Evolutionary conservation across 805 yeast species (phyloP).

Genomic region (Ogataea trehalophila): DNA sequence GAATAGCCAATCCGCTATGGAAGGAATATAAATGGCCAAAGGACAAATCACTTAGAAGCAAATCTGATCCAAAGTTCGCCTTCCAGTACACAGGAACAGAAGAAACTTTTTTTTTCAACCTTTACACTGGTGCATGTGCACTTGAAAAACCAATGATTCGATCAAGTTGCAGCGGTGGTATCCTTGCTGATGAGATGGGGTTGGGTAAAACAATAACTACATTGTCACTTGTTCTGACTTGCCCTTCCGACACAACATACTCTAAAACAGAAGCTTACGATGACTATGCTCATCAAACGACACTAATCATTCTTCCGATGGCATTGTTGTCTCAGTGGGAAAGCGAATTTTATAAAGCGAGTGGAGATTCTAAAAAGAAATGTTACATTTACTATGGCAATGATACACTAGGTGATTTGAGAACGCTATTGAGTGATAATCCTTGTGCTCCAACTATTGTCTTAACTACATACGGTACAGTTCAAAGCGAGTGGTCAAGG

Average conservation of each 20-base stretch:
- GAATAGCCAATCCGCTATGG: constrained; percentile 82
- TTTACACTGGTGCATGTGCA: constrained; percentile 77
- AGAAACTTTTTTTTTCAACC: constrained; percentile 60
- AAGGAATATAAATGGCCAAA: constrained; percentile 71
- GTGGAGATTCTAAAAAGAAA: constrained; percentile 34
- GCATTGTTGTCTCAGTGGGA: constrained; percentile 91
- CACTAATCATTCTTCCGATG: constrained; percentile 84
- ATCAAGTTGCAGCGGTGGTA: constrained; percentile 70
- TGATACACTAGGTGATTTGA: constrained; percentile 47
- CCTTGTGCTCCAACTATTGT: constrained; percentile 59
- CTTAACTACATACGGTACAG: constrained; percentile 83
- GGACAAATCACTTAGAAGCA: constrained; percentile 28
- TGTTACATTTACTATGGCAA: constrained; percentile 76
- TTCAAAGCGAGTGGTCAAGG: constrained; percentile 68
- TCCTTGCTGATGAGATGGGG: constrained; percentile 96
- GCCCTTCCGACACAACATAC: constrained; percentile 45
- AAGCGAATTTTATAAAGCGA: constrained; percentile 63
- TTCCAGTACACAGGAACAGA: neutral
- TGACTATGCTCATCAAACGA: constrained; percentile 63
- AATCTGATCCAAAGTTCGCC: too few relatives aligned
- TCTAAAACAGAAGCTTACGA: constrained; percentile 8
- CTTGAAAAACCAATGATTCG: constrained; percentile 60
- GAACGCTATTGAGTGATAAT: constrained; percentile 35
- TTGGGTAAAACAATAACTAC: constrained; percentile 89
- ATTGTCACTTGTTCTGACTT: constrained; percentile 63